phyloP scores from a whole-genome alignment of 2,329 filamentous ascomycete species.

The Phaeosphaeria sp. region DNA sequence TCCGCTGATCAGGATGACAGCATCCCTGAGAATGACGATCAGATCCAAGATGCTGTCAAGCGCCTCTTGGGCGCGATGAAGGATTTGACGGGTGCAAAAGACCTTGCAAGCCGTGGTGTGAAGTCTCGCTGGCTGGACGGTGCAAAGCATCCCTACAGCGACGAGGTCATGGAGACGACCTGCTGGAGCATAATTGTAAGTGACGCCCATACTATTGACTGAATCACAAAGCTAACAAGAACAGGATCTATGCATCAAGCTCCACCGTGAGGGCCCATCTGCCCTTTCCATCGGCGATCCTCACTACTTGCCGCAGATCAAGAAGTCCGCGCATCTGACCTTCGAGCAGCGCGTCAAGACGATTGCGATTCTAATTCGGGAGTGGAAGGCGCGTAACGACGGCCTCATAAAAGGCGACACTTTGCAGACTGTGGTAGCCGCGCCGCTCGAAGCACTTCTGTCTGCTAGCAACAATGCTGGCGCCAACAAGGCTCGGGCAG shows the following conservation, averaged over 20 bases:
- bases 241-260: not conserved
- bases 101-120: not conserved
- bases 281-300: not conserved
- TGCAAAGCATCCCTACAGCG: not conserved
- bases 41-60: not conserved
- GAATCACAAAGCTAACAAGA: not conserved
- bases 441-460: not conserved
- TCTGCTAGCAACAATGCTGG: not conserved
- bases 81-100: not conserved
- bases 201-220: not conserved
- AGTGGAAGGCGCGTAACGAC: not conserved
- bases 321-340: not conserved
- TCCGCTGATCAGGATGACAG: not conserved
- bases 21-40: not conserved
- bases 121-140: not conserved
- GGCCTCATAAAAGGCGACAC: constrained; percentile 1
- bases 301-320: not conserved
- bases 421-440: not conserved
- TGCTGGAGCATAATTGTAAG: not conserved
- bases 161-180: not conserved
- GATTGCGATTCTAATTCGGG: not conserved
- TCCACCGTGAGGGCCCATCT: not conserved
- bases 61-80: not conserved
- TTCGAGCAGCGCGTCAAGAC: not conserved
- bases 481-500: not conserved